Base-by-base conservation (phyloP, 371 early-diverging fungal genomes). In the Batrachochytrium dendrobatidis region DNA sequence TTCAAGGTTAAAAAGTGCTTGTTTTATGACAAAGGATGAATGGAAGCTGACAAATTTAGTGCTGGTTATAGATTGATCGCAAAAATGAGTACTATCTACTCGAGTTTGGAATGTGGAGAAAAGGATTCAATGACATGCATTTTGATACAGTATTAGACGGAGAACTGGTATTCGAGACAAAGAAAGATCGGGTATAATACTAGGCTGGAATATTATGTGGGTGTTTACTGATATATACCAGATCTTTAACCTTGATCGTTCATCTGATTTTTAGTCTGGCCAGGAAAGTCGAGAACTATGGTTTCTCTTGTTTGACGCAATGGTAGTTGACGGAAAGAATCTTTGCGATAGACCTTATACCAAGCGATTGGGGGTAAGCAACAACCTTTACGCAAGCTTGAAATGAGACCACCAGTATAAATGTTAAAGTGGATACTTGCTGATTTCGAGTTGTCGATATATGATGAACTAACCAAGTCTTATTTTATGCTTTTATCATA, bases 81-180 rank as follows among this genome's bases (percentile, higher is more conserved):
- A 91, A 91, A 61, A 94, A 91, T 80, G 81, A 84, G 28, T 94
- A 89, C 69, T 83, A 80, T 49, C 69, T 74, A 3, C 75, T 89
- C 1, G 80, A 83, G 32, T 63, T 91, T 34, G 92, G 46, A 5
- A 20, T 45, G 46, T 5, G 20, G 5, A 20, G 12, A 26, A 26
- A 20, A 3, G 46, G 26, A 7, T 7, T 3, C 46, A 45, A 26
- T n/a, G n/a, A n/a, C 76, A 77, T 56, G 50, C 89, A 90, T 53
- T 63, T 79, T 33, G 79, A 84, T 31, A 94, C 95, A 2, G 76
- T 96, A 34, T 77, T 96, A 31, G 95, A 95, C 61, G 94, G 94
- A 3, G 96, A 95, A 68, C 77, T 95, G 28, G 90, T 94, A 10
- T 59, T 86, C 10, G 94, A 92, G 64, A 65, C 59, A 17, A 82